Percentiles rank a stretch among this genome's conserved stretches.
Conservation (phyloP, 768 basidiomycete genomes). For the Pholiota microspora region DNA sequence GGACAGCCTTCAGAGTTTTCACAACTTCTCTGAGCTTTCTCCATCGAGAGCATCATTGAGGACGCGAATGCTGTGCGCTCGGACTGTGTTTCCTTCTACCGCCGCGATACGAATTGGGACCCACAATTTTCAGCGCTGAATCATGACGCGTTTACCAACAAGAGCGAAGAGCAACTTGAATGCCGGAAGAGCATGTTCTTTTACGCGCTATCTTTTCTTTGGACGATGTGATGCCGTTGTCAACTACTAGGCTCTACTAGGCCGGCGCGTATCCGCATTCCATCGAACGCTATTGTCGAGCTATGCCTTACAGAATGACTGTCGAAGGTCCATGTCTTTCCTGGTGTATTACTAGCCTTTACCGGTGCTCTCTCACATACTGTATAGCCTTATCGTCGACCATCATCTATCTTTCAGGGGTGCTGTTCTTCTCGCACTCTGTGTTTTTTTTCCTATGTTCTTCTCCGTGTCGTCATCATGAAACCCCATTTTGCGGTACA, state of each 20-base stretch:
- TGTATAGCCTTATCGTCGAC: neutral
- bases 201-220: neutral
- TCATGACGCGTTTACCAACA: constrained; percentile 3
- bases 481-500: neutral
- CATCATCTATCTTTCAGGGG: neutral
- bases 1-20: neutral
- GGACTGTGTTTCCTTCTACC: neutral
- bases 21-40: neutral
- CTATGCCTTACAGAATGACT: neutral
- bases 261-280: neutral
- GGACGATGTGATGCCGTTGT: neutral
- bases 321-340: neutral
- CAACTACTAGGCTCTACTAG: neutral
- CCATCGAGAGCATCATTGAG: neutral
- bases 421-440: neutral
- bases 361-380: neutral
- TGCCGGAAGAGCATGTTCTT: neutral
- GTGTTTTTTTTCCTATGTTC: neutral
- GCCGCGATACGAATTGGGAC: neutral
- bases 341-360: neutral
- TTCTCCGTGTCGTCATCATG: neutral
- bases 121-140: neutral
- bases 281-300: neutral
- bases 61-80: neutral
- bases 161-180: constrained; percentile 2